phyloP scores from a whole-genome alignment of 805 yeast species.

The Kodamaea kakaduensis region DNA sequence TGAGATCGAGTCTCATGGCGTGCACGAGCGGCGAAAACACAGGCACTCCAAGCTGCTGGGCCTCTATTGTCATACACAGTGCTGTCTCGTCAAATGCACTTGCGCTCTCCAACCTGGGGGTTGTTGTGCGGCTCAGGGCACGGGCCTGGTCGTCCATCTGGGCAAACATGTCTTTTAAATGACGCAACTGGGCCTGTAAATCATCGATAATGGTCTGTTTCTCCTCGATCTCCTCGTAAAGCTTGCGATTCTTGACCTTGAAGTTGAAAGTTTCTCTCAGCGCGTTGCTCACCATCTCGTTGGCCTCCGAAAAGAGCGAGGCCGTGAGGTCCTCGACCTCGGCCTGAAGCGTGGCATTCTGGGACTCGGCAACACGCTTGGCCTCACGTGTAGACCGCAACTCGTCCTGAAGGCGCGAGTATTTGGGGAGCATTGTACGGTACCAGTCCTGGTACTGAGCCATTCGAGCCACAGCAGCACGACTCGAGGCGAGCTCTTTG shows the following conservation, averaged over 20 bases:
- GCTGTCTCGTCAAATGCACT: not conserved
- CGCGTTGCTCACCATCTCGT: conserved; percentile 78
- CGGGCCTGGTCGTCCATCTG: conserved; percentile 45
- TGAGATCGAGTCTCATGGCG: conserved; percentile 44
- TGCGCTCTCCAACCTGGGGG: conserved; percentile 5
- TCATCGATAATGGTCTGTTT: conserved; percentile 63
- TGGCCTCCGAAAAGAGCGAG: conserved; percentile 78
- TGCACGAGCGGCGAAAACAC: conserved; percentile 33
- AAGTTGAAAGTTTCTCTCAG: conserved; percentile 59
- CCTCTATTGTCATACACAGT: not conserved
- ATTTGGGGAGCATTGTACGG: conserved; percentile 26
- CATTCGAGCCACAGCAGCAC: conserved; percentile 20
- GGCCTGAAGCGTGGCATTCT: conserved; percentile 54
- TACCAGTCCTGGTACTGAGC: conserved; percentile 20
- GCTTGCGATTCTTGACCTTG: conserved; percentile 54
- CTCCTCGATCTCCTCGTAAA: conserved; percentile 55
- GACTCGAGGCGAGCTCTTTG: conserved; percentile 30
- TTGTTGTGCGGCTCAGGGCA: conserved; percentile 4
- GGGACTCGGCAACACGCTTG: conserved; percentile 52
- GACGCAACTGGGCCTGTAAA: conserved; percentile 62
- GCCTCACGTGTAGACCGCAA: conserved; percentile 22
- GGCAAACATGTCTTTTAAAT: conserved; percentile 57
- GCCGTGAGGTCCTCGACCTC: conserved; percentile 81
- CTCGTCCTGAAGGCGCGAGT: conserved; percentile 25
- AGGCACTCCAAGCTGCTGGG: conserved; percentile 17